phyloP scores from a whole-genome alignment of 2,329 filamentous ascomycete species.

The Ceratocystis ficicola region DNA sequence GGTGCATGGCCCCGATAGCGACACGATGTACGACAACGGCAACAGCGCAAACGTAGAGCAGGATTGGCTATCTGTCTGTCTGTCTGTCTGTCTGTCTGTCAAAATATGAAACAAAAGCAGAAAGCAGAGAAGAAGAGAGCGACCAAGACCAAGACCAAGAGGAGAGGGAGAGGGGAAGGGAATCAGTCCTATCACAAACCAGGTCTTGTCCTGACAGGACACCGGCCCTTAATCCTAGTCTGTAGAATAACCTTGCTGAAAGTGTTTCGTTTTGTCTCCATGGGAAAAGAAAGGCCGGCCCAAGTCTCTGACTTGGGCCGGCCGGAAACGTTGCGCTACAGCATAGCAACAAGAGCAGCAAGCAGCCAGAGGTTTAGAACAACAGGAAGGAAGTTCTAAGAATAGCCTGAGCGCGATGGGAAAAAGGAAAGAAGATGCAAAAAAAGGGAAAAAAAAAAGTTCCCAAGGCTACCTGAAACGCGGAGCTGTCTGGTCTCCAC shows the following conservation, averaged over 20 bases:
- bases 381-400: background rate
- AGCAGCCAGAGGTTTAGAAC: background rate
- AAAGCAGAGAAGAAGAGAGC: background rate
- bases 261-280: background rate
- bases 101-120: background rate
- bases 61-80: no score
- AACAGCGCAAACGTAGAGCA: no score
- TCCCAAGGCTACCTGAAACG: constrained; percentile 12
- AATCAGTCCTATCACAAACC: background rate
- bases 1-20: no score
- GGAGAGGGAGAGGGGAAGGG: background rate
- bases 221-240: background rate
- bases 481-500: background rate
- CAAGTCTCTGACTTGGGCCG: background rate
- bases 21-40: no score
- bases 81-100: background rate
- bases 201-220: background rate
- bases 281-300: background rate
- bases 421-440: background rate
- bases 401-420: no score
- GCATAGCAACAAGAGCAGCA: no score
- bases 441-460: background rate
- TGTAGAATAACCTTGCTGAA: background rate
- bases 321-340: background rate
- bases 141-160: background rate